These are phyloP conservation scores for Cladosporium sp. DNA, from an alignment of 2,329 filamentous ascomycete genomes.

Conservation along the genomic window DNA sequence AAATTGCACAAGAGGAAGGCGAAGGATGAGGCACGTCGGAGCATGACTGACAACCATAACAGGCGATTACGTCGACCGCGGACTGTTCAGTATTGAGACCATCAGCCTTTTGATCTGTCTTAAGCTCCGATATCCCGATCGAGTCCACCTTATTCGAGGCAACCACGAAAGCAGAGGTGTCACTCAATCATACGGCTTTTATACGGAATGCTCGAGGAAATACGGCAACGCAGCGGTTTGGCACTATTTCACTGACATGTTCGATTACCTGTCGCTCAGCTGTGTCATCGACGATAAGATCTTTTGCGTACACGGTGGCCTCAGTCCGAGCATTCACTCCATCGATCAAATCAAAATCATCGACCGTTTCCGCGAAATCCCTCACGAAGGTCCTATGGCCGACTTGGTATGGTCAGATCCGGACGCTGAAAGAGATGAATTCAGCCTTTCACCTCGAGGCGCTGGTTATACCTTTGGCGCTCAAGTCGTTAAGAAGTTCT, in stretches of 20 bases:
- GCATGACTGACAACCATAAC: slow-evolving; percentile 10
- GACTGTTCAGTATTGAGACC: slow-evolving; percentile 97
- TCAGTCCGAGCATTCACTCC: slow-evolving; percentile 73
- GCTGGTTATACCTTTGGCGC: slow-evolving; percentile 97
- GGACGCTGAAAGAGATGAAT: slow-evolving; percentile 95
- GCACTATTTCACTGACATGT: slow-evolving; percentile 99
- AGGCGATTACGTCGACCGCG: slow-evolving; percentile 98
- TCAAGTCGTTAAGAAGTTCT: slow-evolving; percentile 96
- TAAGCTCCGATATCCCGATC: slow-evolving; percentile 92
- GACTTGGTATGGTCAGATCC: slow-evolving; percentile 98
- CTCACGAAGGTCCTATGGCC: slow-evolving; percentile 98
- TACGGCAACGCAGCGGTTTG: slow-evolving; percentile 98
- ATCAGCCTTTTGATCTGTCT: slow-evolving; percentile 96
- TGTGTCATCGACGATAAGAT: slow-evolving; percentile 99
- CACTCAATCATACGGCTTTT: slow-evolving; percentile 98
- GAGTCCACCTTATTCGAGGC: slow-evolving; percentile 92
- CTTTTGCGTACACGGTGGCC: slow-evolving; percentile 93
- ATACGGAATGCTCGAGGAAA: slow-evolving; percentile 95
- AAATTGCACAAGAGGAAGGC: neutral
- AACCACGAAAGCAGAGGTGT: slow-evolving; percentile 98
- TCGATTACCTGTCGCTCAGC: slow-evolving; percentile 93
- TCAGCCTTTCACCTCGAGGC: slow-evolving; percentile 86
- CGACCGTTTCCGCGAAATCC: slow-evolving; percentile 96
- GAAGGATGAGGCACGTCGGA: neutral
- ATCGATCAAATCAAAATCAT: slow-evolving; percentile 99